These are phyloP conservation scores for Geosiphon pyriformis DNA, from an alignment of 192 early-diverging fungal genomes.

Conservation along the genomic window DNA sequence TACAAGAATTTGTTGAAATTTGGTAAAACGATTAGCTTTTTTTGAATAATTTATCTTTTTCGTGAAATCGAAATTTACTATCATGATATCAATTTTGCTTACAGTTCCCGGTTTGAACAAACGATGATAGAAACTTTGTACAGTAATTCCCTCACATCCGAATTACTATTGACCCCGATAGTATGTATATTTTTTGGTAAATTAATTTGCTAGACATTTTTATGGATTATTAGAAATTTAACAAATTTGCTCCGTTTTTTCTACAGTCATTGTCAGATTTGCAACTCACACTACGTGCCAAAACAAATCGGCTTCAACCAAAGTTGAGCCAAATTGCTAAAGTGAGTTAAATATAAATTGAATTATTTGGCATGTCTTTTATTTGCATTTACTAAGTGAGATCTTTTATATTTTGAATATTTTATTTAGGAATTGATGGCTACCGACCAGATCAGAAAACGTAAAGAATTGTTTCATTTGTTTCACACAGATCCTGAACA, in stretches of 20 bases:
- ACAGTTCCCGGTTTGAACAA: background rate
- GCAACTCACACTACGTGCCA: slow-evolving; percentile 5
- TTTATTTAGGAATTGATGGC: background rate
- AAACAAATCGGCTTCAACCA: slow-evolving; percentile 2
- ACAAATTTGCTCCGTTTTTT: background rate
- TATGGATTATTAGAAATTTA: no score
- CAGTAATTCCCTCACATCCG: slow-evolving; percentile 10
- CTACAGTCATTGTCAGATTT: slow-evolving; percentile 18
- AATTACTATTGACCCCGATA: slow-evolving; percentile 9
- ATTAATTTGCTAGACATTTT: background rate
- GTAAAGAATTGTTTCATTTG: background rate
- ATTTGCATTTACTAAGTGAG: background rate
- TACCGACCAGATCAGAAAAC: background rate
- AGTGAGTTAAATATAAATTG: background rate
- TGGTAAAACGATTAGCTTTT: slow-evolving; percentile 2
- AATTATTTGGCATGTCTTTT: background rate
- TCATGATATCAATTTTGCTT: background rate
- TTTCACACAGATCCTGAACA: background rate
- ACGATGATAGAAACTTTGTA: background rate
- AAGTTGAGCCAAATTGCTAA: slow-evolving; percentile 1
- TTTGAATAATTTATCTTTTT: no score
- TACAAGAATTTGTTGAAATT: slow-evolving; percentile 8
- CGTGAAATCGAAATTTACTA: background rate
- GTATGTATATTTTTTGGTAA: background rate
- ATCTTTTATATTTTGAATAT: background rate